These are phyloP conservation scores for Amanita pseudoporphyria DNA, from an alignment of 768 basidiomycete species.

Conservation along the genomic window DNA sequence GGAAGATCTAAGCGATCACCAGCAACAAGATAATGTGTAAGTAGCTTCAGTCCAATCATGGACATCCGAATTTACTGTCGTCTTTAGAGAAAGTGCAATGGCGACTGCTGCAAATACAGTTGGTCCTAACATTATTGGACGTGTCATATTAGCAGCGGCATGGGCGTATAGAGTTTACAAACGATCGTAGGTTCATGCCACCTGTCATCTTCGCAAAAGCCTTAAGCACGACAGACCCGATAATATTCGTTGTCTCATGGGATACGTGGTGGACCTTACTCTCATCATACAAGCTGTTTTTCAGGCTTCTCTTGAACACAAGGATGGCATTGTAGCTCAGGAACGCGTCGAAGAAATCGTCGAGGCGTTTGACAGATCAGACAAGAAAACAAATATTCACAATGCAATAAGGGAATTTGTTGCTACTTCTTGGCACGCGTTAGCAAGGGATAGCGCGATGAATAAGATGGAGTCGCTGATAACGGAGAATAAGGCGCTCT, in stretches of 20 bases:
- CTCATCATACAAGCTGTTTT: neutral
- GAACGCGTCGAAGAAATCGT: neutral
- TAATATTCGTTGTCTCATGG: conserved; percentile 1
- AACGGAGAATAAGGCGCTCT: no score
- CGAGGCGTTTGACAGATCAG: neutral
- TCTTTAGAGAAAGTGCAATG: no score
- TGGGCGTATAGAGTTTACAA: no score
- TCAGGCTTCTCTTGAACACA: neutral
- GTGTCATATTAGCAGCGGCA: no score
- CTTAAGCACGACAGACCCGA: neutral
- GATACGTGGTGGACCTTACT: conserved; percentile 1
- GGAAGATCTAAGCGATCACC: neutral
- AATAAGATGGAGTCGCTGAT: no score
- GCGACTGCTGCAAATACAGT: no score
- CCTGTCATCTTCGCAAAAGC: neutral
- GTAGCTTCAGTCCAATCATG: no score
- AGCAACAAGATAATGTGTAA: neutral
- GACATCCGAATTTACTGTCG: no score
- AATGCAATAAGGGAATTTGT: neutral
- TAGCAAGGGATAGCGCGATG: no score
- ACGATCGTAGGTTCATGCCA: no score
- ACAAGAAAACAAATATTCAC: neutral
- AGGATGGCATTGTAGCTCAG: neutral
- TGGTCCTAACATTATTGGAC: no score
- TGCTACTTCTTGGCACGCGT: no score